These are phyloP conservation scores for Escallonia rubra DNA, from an alignment of 129 eudicot species.

Conservation along the genomic window DNA sequence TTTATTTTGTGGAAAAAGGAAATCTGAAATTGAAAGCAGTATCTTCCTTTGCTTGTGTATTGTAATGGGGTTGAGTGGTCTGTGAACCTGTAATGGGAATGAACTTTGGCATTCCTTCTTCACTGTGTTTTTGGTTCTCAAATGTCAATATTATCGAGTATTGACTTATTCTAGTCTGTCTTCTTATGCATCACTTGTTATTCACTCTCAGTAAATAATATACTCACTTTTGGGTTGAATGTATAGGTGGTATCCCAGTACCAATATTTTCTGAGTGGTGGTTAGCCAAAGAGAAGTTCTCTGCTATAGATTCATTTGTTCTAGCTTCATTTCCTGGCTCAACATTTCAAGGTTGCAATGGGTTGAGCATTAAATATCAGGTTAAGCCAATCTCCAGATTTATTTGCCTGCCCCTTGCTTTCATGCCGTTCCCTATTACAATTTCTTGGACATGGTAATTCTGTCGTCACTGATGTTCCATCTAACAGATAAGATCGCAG, in stretches of 20 bases:
- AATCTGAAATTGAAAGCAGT: too few species aligned
- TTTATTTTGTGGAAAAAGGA: too few species aligned
- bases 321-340: constrained; percentile 79
- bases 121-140: too few species aligned
- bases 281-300: constrained; percentile 87
- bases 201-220: not conserved
- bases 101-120: too few species aligned
- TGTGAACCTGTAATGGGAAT: too few species aligned
- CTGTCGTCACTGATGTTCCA: not conserved
- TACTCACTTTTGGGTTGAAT: not conserved
- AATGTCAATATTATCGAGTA: too few species aligned
- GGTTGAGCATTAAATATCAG: constrained; percentile 86
- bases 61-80: too few species aligned
- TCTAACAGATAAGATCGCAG: too few species aligned
- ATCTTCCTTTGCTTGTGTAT: too few species aligned
- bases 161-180: too few species aligned
- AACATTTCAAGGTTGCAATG: constrained; percentile 80
- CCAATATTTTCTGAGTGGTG: constrained; percentile 96
- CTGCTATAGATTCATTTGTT: constrained; percentile 64
- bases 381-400: constrained; percentile 22
- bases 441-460: not conserved
- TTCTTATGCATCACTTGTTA: not conserved
- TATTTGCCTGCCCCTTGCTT: not conserved
- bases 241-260: constrained; percentile 77
- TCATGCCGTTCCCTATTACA: not conserved